Conservation (phyloP, 2,329 filamentous ascomycete genomes). For the Exophiala sp. region DNA sequence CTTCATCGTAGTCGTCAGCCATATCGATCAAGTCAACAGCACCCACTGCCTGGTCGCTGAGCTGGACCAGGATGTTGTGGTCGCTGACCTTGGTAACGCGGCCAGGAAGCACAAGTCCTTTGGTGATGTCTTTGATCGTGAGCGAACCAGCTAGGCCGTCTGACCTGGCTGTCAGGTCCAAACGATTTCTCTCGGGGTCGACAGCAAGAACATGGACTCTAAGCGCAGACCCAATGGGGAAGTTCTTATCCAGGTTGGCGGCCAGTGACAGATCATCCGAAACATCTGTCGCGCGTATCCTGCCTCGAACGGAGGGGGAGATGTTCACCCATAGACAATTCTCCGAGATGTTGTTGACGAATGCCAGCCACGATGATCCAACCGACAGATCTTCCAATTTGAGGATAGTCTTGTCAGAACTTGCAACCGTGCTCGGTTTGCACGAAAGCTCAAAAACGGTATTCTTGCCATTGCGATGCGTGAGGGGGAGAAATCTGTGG, state of each 20-base stretch:
- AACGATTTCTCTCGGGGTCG: conserved; percentile 63
- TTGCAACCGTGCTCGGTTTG: conserved; percentile 56
- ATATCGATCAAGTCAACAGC: conserved; percentile 78
- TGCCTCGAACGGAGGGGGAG: conserved; percentile 78
- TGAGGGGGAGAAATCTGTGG: conserved; percentile 85
- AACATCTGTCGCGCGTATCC: conserved; percentile 74
- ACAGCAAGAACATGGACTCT: conserved; percentile 71
- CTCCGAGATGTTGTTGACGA: conserved; percentile 80
- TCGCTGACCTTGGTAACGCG: conserved; percentile 82
- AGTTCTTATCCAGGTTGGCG: conserved; percentile 68
- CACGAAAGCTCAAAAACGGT: conserved; percentile 79
- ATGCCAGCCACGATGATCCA: conserved; percentile 69
- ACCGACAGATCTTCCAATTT: conserved; percentile 66
- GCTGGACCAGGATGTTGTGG: conserved; percentile 73
- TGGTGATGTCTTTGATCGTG: conserved; percentile 64
- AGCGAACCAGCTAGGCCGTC: conserved; percentile 52
- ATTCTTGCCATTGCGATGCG: conserved; percentile 72
- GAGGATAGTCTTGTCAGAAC: conserved; percentile 56
- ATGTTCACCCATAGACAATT: conserved; percentile 86
- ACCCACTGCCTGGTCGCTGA: conserved; percentile 73
- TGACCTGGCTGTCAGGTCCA: conserved; percentile 79
- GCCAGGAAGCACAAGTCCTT: conserved; percentile 74
- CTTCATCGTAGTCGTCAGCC: conserved; percentile 76
- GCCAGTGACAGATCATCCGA: conserved; percentile 79
- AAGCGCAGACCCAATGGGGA: conserved; percentile 83